phyloP scores from a whole-genome alignment of 208 protist species.

The Angomonas deanei region DNA sequence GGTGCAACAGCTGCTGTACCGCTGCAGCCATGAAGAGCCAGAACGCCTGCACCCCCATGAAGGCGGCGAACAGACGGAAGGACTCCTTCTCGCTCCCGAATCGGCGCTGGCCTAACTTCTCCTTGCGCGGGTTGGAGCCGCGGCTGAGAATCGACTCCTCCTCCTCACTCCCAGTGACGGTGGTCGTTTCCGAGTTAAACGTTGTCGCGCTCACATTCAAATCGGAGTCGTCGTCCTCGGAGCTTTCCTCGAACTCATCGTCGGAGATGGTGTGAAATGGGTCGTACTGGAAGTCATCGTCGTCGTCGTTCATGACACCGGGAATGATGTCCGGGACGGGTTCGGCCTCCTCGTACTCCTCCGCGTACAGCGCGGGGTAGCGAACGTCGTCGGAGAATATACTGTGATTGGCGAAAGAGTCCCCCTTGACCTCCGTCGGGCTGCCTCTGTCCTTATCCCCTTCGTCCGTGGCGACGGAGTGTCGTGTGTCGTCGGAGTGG shows the following conservation, averaged over 20 bases:
- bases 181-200: constrained; percentile 5
- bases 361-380: constrained; percentile 36
- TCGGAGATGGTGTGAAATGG: constrained; percentile 3
- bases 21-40: constrained; percentile 31
- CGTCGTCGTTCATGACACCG: constrained; percentile 1
- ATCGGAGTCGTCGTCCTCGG: constrained; percentile 1
- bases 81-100: constrained; percentile 4
- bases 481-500: constrained; percentile 8
- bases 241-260: constrained; percentile 15
- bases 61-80: constrained; percentile 12
- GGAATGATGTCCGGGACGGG: constrained; percentile 15
- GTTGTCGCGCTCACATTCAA: constrained; percentile 6
- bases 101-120: not conserved
- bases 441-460: not conserved
- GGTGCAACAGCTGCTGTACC: constrained; percentile 31
- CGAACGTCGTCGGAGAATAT: not conserved
- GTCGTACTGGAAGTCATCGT: not conserved
- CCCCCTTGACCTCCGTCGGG: not conserved
- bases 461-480: constrained; percentile 7
- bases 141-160: constrained; percentile 1
- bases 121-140: constrained; percentile 1
- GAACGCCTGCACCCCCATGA: constrained; percentile 41
- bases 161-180: constrained; percentile 10
- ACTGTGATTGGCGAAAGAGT: not conserved
- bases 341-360: constrained; percentile 47